Conservation (phyloP, 306 rosid genomes). For the Herpetospermum pedunculosum region DNA sequence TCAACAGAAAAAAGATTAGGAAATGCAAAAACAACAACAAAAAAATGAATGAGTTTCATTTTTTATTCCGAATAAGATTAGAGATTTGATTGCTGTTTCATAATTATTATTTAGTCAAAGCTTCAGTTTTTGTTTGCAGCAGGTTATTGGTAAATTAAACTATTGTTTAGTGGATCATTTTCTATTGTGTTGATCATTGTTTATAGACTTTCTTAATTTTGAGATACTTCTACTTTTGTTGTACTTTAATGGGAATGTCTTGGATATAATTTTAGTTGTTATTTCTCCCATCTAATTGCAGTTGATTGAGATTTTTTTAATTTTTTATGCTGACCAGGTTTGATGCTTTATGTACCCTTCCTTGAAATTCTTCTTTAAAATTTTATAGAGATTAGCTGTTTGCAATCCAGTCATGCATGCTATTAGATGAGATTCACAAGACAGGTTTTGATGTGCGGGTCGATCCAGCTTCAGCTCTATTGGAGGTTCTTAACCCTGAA, state of each 20-base stretch:
- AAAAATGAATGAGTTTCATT: too few species aligned
- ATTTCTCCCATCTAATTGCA: not conserved
- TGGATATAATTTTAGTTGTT: not conserved
- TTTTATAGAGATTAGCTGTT: constrained; percentile 58
- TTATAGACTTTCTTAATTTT: not conserved
- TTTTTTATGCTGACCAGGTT: constrained; percentile 3
- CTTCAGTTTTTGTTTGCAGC: not conserved
- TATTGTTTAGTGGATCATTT: not conserved
- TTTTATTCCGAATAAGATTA: too few species aligned
- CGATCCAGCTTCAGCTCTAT: constrained; percentile 94
- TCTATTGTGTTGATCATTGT: not conserved
- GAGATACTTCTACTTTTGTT: not conserved
- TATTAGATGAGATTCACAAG: constrained; percentile 93
- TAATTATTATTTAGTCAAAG: not conserved
- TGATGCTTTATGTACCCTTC: not conserved
- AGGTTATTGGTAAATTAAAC: not conserved
- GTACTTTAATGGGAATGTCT: not conserved
- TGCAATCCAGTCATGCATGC: constrained; percentile 94
- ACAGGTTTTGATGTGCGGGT: constrained; percentile 94
- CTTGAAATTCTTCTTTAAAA: constrained; percentile 10
- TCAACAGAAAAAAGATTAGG: too few species aligned
- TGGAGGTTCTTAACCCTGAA: constrained; percentile 97
- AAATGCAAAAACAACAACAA: too few species aligned
- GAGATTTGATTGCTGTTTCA: not conserved
- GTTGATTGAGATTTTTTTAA: not conserved